Base-by-base conservation (phyloP, 1,139 yeast genomes). In the Meyerozyma carpophila region DNA sequence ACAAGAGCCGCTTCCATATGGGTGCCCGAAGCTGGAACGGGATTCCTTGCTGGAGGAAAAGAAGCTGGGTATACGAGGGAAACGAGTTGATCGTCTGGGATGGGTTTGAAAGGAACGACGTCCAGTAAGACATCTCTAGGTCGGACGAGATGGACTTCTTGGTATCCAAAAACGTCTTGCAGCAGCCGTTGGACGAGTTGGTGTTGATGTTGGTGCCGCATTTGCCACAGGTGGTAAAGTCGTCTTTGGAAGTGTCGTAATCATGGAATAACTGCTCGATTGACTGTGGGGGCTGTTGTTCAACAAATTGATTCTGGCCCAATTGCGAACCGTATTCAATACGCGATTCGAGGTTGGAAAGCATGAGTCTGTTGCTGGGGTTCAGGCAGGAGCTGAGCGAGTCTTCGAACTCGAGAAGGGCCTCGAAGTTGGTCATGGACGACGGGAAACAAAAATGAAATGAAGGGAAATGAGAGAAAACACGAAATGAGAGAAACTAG, bases 21-120 rank as follows among this genome's bases (percentile, higher is more conserved):
- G 55, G 41, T 1, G 66, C 53, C 44, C 77, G 55, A 27, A 72
- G 51, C 46, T 65, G 71, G 44, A 57, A 60, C 9, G 77, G 77
- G 16, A 72, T 59, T 3, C 75, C 74, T 44, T 68, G 73, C 44
- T 68, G 68, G 42, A 70, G 55, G 44, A 70, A 63, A 27, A 68
- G 55, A 49, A 69, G 62, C 49, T 72, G 69, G 9, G 79, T 68
- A 49, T 72, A 75, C 53, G 69, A 62, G 4, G 82, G 81, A 36
- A 76, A 60, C 1, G 76, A 66, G 43, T 70, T 63, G 43, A 74
- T 63, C 27, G 81, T 75, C 42, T 69, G 63, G 14, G 73, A 63
- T 2, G 78, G 77, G 49, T 70, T 65, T 44, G 64, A 66, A 36
- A 77, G 57, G 44, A 76, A 73, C 32, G 72, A 62, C 43, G 68